phyloP scores from a whole-genome alignment of 768 basidiomycete species.

The Leucocoprinus leucothites region DNA sequence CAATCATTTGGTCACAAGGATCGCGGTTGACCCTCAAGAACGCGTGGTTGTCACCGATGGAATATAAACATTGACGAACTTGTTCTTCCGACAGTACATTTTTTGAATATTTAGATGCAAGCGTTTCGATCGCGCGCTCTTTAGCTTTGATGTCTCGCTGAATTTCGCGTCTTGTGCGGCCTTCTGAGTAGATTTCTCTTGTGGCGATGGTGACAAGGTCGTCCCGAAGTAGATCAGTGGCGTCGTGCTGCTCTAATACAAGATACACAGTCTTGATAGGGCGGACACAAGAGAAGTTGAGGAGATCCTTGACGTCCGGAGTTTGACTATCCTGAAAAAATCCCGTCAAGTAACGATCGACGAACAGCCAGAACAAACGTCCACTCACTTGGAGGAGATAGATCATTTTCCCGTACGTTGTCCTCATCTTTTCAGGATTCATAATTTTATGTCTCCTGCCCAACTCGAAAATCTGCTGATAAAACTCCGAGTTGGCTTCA shows the following conservation, averaged over 20 bases:
- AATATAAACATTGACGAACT: slow-evolving; percentile 77
- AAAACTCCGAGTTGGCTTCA: slow-evolving; percentile 75
- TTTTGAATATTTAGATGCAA: slow-evolving; percentile 61
- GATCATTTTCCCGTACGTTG: slow-evolving; percentile 83
- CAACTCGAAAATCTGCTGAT: slow-evolving; percentile 76
- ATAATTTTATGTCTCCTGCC: slow-evolving; percentile 86
- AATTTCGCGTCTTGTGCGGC: slow-evolving; percentile 69
- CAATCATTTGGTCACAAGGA: slow-evolving; percentile 84
- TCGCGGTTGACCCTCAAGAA: slow-evolving; percentile 85
- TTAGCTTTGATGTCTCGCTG: slow-evolving; percentile 83
- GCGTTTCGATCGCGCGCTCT: slow-evolving; percentile 78
- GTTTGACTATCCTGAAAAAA: slow-evolving; percentile 74
- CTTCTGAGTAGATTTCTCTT: slow-evolving; percentile 77
- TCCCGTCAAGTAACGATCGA: slow-evolving; percentile 9
- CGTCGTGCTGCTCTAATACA: slow-evolving; percentile 62
- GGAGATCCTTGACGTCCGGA: slow-evolving; percentile 76
- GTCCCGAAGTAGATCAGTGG: slow-evolving; percentile 68
- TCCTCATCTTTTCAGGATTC: slow-evolving; percentile 91
- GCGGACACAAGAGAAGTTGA: slow-evolving; percentile 75
- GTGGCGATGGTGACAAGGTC: slow-evolving; percentile 75
- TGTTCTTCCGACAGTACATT: slow-evolving; percentile 60
- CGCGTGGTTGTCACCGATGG: slow-evolving; percentile 88
- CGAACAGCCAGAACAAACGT: not conserved
- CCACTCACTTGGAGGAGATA: slow-evolving; percentile 72
- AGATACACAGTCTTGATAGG: slow-evolving; percentile 75